Conservation (phyloP, 2,329 filamentous ascomycete genomes). For the Penicillium sp. region DNA sequence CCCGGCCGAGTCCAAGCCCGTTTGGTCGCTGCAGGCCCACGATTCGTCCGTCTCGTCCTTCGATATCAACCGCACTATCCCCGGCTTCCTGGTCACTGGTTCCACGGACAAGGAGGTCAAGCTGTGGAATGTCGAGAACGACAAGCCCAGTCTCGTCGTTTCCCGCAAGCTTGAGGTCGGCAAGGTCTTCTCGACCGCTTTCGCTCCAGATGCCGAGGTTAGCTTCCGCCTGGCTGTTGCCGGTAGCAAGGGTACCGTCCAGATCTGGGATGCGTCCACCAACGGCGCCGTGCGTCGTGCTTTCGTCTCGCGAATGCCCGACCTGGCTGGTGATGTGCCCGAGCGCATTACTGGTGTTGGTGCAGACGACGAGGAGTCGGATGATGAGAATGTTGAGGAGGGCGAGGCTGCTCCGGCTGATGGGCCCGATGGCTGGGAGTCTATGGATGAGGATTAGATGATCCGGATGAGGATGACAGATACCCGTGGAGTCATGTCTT, state of each 20-base stretch:
- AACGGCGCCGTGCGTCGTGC: conserved; percentile 82
- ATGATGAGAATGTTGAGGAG: conserved; percentile 62
- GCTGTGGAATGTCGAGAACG: conserved; percentile 85
- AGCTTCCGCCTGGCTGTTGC: conserved; percentile 91
- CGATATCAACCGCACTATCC: conserved; percentile 85
- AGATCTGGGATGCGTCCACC: conserved; percentile 96
- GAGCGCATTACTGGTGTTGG: conserved; percentile 80
- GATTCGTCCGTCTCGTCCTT: conserved; percentile 90
- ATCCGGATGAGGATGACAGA: conserved; percentile 17
- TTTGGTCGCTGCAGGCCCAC: conserved; percentile 96
- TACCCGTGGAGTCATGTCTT: conserved; percentile 30
- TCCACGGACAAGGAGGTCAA: conserved; percentile 95
- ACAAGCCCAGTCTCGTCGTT: conserved; percentile 86
- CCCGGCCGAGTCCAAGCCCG: conserved; percentile 75
- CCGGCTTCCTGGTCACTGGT: conserved; percentile 90
- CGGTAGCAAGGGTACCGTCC: conserved; percentile 88
- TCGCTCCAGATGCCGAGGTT: conserved; percentile 87
- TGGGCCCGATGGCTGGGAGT: conserved; percentile 57
- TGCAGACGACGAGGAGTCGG: conserved; percentile 68
- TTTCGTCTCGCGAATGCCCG: conserved; percentile 73
- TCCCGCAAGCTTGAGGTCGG: conserved; percentile 91
- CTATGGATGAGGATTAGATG: conserved; percentile 56
- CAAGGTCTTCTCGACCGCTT: conserved; percentile 88
- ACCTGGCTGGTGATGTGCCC: conserved; percentile 63
- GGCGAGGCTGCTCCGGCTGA: conserved; percentile 54